Percentiles rank a stretch among this genome's conserved stretches.
These are phyloP conservation scores for Phytopythium helicoides DNA, from an alignment of 352 stramenopile genomes.

Conservation along the genomic window DNA sequence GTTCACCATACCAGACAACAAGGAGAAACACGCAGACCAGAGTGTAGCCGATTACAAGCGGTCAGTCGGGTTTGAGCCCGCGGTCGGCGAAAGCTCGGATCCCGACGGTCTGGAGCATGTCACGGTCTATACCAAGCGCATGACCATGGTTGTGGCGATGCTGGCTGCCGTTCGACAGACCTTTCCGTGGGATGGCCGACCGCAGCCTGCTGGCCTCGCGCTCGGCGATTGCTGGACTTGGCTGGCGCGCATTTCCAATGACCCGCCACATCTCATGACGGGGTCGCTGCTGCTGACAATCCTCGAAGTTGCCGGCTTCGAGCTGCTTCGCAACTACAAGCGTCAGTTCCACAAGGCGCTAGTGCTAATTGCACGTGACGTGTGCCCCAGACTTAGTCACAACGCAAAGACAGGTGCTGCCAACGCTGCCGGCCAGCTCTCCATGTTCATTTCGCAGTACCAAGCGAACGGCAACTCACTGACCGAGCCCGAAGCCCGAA, in stretches of 20 bases:
- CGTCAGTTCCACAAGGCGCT: constrained; percentile 79
- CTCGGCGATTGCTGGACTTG: constrained; percentile 74
- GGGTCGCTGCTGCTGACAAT: constrained; percentile 67
- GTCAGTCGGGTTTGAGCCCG: constrained; percentile 61
- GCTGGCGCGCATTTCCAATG: constrained; percentile 67
- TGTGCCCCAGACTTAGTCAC: constrained; percentile 65
- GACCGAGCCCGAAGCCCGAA: constrained; percentile 55
- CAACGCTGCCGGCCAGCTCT: constrained; percentile 68
- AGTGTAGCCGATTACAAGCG: constrained; percentile 64
- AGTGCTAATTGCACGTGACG: constrained; percentile 59
- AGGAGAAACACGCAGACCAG: constrained; percentile 48
- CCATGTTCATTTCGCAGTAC: constrained; percentile 76
- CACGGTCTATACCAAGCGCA: constrained; percentile 75
- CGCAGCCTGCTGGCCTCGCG: constrained; percentile 45
- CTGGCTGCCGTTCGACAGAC: constrained; percentile 74
- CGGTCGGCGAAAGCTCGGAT: constrained; percentile 56
- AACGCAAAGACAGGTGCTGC: constrained; percentile 72
- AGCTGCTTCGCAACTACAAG: constrained; percentile 62
- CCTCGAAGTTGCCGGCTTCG: constrained; percentile 73
- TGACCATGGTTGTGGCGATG: constrained; percentile 74
- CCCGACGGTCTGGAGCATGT: constrained; percentile 66
- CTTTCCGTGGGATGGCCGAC: constrained; percentile 48
- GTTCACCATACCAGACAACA: constrained; percentile 67
- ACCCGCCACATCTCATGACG: constrained; percentile 70
- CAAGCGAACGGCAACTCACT: constrained; percentile 52